Evolutionary conservation across 2,329 filamentous ascomycete species (phyloP), one percentile per base, ranked within the genome.

Genomic region (Colletotrichum navitas): DNA sequence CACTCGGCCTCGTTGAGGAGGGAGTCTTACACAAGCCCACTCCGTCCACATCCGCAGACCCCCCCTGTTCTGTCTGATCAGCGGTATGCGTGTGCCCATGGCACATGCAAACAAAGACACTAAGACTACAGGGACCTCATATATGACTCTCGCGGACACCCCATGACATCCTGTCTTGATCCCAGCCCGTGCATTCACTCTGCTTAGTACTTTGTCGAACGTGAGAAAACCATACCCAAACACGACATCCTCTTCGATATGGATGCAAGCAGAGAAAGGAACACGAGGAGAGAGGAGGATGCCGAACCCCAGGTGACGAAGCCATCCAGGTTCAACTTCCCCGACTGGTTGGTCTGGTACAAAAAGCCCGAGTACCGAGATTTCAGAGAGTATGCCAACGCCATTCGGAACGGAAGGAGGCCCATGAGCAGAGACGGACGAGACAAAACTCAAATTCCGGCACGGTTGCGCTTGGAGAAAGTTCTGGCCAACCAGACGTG

Each of bases 361-460:
- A 85, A 84, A 78, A 85, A 84, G 75, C 84, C 84, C 2, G 83
- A 85, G 68, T 86, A 85, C 75, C 79, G 83, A 32, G 83, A 86
- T 72, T 83, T 86, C 75, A 83, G 80, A 54, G 80, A 85, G 71
- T 86, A 85, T 73, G 81, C 84, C 32, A 79, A 76, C 43, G 78
- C 76, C 41, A 74, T 84, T 68, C 76, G 78, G 71, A 74, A 77
- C 10, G 82, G 83, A 6, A 74, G 59, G 49, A 81, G 84, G 26
- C 62, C 78, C 2, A 66, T 82, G 63, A 83, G 80, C 41, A 81
- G 82, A 2, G 79, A 81, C 65, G 76, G 79, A 18, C 80, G 80
- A 14, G 76, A 76, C 47, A 82, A 80, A 69, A 77, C 75, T 26
- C 75, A 80, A 56, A 78, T 86, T 45, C 84, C 84, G 3, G 76